A percentile compares a stretch with the other conserved stretches of the same genome.
These are phyloP conservation scores for Leptographium flavum DNA, from an alignment of 2,329 filamentous ascomycete genomes.

Conservation along the genomic window DNA sequence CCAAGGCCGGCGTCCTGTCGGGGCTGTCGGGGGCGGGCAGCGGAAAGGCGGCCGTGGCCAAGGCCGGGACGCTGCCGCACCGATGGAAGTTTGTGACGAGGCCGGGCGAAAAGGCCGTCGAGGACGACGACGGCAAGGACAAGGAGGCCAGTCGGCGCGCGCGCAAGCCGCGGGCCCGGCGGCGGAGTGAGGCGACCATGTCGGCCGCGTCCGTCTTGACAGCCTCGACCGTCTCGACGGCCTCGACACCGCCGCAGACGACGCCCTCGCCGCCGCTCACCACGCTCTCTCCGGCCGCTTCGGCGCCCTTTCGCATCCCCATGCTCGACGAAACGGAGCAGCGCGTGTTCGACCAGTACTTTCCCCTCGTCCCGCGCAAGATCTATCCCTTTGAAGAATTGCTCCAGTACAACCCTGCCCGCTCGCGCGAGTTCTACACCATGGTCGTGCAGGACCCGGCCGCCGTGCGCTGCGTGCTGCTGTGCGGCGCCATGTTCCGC, in stretches of 20 bases:
- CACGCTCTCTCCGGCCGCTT: too few species aligned
- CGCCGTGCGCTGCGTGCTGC: slow-evolving; percentile 16
- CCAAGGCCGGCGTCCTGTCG: slow-evolving; percentile 5
- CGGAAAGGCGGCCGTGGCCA: neutral
- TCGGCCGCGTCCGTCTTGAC: neutral
- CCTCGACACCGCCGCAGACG: neutral
- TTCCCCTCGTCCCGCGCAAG: slow-evolving; percentile 15
- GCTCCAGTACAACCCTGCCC: slow-evolving; percentile 17
- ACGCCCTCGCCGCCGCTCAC: neutral
- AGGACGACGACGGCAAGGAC: neutral
- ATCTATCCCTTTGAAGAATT: slow-evolving; percentile 20
- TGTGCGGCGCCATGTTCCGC: slow-evolving; percentile 17
- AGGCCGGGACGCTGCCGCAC: slow-evolving; percentile 10
- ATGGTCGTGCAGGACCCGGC: slow-evolving; percentile 15
- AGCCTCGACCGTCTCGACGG: neutral
- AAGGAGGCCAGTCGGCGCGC: neutral
- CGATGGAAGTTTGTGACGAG: slow-evolving; percentile 16
- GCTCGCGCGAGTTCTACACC: slow-evolving; percentile 14
- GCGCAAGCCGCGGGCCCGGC: neutral
- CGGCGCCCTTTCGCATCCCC: slow-evolving; percentile 8
- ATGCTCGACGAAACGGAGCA: slow-evolving; percentile 14
- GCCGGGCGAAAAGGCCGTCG: neutral
- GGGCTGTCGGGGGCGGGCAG: neutral
- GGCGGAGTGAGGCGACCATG: neutral
- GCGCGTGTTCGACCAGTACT: slow-evolving; percentile 16